A percentile compares a stretch with the other conserved stretches of the same genome.
Conservation (phyloP, 345 rosid species). For the Eutrema japonicum region DNA sequence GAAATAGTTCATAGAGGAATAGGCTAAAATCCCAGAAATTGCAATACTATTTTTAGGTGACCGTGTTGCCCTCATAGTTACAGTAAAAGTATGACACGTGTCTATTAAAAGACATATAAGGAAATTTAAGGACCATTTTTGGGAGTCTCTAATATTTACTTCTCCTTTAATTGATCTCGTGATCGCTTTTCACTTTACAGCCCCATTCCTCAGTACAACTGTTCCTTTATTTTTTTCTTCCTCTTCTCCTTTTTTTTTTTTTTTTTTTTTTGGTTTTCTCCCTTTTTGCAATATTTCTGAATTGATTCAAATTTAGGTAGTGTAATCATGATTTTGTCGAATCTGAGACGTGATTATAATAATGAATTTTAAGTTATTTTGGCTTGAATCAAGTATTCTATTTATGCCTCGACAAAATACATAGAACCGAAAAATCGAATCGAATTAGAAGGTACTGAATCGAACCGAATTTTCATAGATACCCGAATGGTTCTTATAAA, state of each 20-base stretch:
- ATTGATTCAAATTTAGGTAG: not conserved
- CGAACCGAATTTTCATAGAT: no score
- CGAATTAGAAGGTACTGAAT: no score
- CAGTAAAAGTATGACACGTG: conserved; percentile 24
- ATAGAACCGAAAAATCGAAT: no score
- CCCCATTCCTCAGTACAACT: conserved; percentile 34
- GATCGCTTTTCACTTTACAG: conserved; percentile 39
- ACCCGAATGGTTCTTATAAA: no score
- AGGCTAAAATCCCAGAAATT: no score
- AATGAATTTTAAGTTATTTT: not conserved
- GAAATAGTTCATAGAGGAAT: no score
- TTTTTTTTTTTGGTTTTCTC: not conserved
- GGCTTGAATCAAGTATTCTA: not conserved
- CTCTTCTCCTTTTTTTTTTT: no score
- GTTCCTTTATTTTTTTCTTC: not conserved
- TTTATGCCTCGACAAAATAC: no score
- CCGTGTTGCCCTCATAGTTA: conserved; percentile 19
- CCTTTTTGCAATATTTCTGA: conserved; percentile 8
- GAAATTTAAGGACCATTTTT: conserved; percentile 14
- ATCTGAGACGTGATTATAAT: not conserved
- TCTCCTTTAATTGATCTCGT: conserved; percentile 32
- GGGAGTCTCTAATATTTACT: conserved; percentile 21
- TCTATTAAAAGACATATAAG: not conserved
- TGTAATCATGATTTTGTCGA: conserved; percentile 8
- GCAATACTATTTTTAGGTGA: not conserved